A percentile compares a stretch with the other conserved stretches of the same genome.
Conservation (phyloP, 768 basidiomycete genomes). For the Russula griseocarnosa region DNA sequence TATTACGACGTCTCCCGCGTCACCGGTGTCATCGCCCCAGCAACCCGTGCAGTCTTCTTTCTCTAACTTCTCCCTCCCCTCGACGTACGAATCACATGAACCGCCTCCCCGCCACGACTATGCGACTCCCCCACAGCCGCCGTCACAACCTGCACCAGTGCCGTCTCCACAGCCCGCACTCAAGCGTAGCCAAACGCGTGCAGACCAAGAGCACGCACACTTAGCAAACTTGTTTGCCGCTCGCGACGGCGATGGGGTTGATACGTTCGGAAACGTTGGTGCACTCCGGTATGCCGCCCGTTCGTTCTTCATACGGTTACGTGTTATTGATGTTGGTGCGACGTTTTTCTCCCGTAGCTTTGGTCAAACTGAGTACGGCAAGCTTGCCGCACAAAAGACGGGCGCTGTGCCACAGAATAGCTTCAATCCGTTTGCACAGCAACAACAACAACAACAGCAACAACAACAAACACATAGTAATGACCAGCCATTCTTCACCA, state of each 20-base stretch:
- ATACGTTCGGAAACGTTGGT: conserved; percentile 94
- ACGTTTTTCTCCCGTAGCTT: conserved; percentile 41
- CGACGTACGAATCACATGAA: conserved; percentile 53
- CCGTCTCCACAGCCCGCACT: conserved; percentile 21
- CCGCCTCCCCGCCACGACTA: conserved; percentile 40
- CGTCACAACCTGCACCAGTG: conserved; percentile 35
- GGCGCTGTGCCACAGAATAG: conserved; percentile 35
- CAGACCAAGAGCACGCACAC: conserved; percentile 68
- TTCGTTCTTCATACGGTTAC: conserved; percentile 3
- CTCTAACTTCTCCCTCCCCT: conserved; percentile 58
- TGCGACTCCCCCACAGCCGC: conserved; percentile 40
- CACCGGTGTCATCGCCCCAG: conserved; percentile 35
- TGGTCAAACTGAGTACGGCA: conserved; percentile 33
- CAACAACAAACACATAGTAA: conserved; percentile 41
- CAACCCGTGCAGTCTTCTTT: conserved; percentile 38
- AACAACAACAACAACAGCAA: conserved; percentile 33
- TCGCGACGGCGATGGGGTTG: conserved; percentile 80
- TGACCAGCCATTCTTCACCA: conserved; percentile 38
- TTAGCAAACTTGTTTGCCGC: conserved; percentile 83
- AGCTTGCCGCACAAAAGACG: conserved; percentile 33
- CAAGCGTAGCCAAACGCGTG: conserved; percentile 37
- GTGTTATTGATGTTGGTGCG: neutral
- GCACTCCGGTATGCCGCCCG: conserved; percentile 51
- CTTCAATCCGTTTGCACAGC: conserved; percentile 69
- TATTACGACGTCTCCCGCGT: conserved; percentile 33